A percentile compares a stretch with the other conserved stretches of the same genome.
phyloP scores from a whole-genome alignment of 306 rosid species.

The Pueraria montana region DNA sequence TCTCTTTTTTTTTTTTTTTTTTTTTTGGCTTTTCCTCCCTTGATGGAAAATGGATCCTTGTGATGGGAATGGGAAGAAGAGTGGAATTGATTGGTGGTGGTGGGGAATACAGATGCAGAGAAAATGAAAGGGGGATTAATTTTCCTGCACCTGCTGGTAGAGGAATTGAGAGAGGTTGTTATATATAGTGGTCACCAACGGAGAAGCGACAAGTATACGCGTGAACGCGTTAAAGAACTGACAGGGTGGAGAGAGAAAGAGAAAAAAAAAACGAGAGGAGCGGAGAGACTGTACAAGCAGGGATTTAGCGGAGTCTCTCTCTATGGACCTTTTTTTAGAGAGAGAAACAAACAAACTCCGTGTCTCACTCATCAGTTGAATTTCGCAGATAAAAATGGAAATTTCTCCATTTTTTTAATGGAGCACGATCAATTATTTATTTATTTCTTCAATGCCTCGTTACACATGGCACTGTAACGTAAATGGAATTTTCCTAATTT shows the following conservation, averaged over 20 bases:
- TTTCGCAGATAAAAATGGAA: neutral
- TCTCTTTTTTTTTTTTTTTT: too few relatives aligned
- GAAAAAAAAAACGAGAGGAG: neutral
- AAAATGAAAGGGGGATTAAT: neutral
- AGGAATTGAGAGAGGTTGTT: constrained; percentile 20
- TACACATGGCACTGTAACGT: too few relatives aligned
- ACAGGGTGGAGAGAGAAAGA: constrained; percentile 46
- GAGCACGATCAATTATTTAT: neutral
- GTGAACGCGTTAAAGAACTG: constrained; percentile 70
- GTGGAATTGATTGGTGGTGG: neutral
- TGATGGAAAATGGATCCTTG: too few relatives aligned
- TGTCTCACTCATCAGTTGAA: constrained; percentile 9
- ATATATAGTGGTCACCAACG: constrained; percentile 62
- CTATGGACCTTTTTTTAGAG: constrained; percentile 37
- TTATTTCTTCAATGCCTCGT: neutral
- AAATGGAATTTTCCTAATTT: too few relatives aligned
- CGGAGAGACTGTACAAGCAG: neutral
- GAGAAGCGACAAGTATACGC: constrained; percentile 58
- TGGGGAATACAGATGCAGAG: constrained; percentile 56
- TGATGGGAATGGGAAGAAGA: too few relatives aligned
- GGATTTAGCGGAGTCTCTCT: constrained; percentile 8
- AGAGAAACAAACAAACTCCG: neutral
- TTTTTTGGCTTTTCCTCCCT: too few relatives aligned
- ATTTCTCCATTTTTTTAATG: neutral
- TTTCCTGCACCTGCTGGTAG: constrained; percentile 60